A percentile compares a stretch with the other conserved stretches of the same genome.
Evolutionary conservation across 495 filamentous ascomycete genomes (phyloP).

Genomic region (Aspergillus saccharolyticus): DNA sequence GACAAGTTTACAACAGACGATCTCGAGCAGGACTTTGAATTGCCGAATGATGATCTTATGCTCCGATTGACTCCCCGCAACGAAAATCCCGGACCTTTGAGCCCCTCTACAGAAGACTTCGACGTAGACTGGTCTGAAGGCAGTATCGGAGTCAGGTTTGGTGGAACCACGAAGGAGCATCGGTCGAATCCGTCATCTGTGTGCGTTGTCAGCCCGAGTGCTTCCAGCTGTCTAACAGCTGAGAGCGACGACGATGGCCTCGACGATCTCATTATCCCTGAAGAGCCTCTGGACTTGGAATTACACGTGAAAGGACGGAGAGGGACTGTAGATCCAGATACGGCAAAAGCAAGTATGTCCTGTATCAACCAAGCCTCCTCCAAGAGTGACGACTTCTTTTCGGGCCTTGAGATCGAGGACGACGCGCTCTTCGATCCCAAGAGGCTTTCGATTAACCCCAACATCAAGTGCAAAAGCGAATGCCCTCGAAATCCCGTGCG

Average conservation of each 20-base stretch:
- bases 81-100: constrained; percentile 53
- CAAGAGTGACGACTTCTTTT: constrained; percentile 77
- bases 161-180: constrained; percentile 71
- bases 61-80: constrained; percentile 56
- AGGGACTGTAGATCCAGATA: constrained; percentile 45
- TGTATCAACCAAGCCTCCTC: constrained; percentile 22
- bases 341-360: constrained; percentile 25
- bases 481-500: constrained; percentile 65
- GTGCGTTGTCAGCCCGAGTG: constrained; percentile 83
- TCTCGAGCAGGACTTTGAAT: constrained; percentile 73
- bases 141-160: constrained; percentile 82
- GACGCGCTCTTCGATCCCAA: constrained; percentile 72
- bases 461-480: constrained; percentile 76
- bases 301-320: constrained; percentile 67
- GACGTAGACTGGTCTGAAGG: constrained; percentile 86
- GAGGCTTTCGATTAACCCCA: constrained; percentile 85
- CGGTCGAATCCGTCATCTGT: constrained; percentile 76
- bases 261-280: constrained; percentile 77
- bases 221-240: constrained; percentile 82
- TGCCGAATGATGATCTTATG: constrained; percentile 54
- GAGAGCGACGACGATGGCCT: constrained; percentile 93
- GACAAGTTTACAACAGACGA: constrained; percentile 50
- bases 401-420: constrained; percentile 80
- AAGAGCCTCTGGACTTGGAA: constrained; percentile 74
- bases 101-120: constrained; percentile 65